phyloP scores from a whole-genome alignment of 2,329 filamentous ascomycete genomes.

The Colletotrichum somersetense region DNA sequence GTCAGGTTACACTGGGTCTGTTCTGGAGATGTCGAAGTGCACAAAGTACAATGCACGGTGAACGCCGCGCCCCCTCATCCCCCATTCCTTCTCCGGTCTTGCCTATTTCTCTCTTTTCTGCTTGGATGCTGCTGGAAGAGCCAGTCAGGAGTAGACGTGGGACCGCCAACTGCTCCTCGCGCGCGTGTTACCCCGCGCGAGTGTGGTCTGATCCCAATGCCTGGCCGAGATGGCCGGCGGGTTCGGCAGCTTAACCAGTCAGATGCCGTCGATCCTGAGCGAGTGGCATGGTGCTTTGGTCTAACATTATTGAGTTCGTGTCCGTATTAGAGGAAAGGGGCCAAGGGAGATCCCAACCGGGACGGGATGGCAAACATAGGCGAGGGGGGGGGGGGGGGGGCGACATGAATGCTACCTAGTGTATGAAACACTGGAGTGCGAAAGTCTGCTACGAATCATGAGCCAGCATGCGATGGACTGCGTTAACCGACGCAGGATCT shows the following conservation, averaged over 20 bases:
- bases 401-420: neutral
- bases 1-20: neutral
- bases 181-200: constrained; percentile 36
- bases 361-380: constrained; percentile 5
- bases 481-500: constrained; percentile 12
- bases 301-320: constrained; percentile 13
- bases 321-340: neutral
- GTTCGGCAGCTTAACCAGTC: constrained; percentile 26
- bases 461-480: constrained; percentile 19
- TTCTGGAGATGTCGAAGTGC: neutral
- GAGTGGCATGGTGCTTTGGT: constrained; percentile 1
- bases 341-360: constrained; percentile 3
- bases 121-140: neutral
- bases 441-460: constrained; percentile 34
- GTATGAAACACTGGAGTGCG: constrained; percentile 9
- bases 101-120: neutral
- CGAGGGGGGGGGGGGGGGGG: neutral
- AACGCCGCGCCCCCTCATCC: neutral
- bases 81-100: neutral
- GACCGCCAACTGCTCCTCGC: constrained; percentile 20
- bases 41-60: neutral
- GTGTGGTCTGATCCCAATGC: constrained; percentile 31
- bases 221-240: constrained; percentile 23
- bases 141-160: neutral
- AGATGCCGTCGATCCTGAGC: constrained; percentile 32